Conservation (phyloP, 306 rosid species). For the Glycine soja region DNA sequence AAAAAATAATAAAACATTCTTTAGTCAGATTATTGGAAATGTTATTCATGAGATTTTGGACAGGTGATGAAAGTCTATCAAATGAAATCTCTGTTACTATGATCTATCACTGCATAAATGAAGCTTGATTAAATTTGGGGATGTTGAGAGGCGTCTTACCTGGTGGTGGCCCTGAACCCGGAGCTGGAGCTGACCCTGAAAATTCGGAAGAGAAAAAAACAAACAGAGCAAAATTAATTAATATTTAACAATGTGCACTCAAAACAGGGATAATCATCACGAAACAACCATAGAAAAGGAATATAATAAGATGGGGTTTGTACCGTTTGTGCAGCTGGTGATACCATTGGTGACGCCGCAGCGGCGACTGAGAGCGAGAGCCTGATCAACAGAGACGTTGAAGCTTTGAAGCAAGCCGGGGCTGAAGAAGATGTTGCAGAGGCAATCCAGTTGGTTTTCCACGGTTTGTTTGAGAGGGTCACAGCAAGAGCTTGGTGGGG, state of each 20-base stretch:
- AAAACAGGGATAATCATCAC: too few species aligned
- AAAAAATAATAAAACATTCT: too few species aligned
- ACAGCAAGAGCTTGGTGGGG: slow-evolving; percentile 66
- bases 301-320: too few species aligned
- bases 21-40: too few species aligned
- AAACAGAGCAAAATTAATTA: too few species aligned
- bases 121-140: too few species aligned
- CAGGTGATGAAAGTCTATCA: too few species aligned
- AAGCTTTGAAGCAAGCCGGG: slow-evolving; percentile 50
- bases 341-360: slow-evolving; percentile 58
- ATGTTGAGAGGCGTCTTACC: slow-evolving; percentile 40
- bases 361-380: slow-evolving; percentile 52
- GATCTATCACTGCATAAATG: neutral
- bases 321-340: slow-evolving; percentile 53
- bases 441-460: slow-evolving; percentile 55
- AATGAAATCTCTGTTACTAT: too few species aligned
- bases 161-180: slow-evolving; percentile 48
- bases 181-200: slow-evolving; percentile 34
- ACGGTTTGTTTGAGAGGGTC: slow-evolving; percentile 58
- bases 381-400: slow-evolving; percentile 39
- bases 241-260: too few species aligned
- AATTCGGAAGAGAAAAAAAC: too few species aligned
- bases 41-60: too few species aligned
- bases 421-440: slow-evolving; percentile 59
- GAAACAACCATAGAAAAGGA: too few species aligned